Conservation (phyloP, 345 rosid genomes). For the Kernera saxatilis region DNA sequence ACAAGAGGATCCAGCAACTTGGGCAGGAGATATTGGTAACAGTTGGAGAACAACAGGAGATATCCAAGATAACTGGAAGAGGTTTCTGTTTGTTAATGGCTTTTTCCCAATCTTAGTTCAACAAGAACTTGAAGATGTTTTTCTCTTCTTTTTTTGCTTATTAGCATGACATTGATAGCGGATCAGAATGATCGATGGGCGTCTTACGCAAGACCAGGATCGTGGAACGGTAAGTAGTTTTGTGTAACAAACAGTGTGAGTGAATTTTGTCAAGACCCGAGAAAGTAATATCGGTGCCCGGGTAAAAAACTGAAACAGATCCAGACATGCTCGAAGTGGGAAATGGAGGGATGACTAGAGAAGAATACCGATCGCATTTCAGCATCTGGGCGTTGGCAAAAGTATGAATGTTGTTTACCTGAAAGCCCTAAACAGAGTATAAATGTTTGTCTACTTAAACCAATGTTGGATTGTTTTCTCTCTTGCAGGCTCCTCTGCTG, state of each 20-base stretch:
- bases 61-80: constrained; percentile 64
- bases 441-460: neutral
- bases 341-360: constrained; percentile 87
- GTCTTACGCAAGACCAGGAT: constrained; percentile 76
- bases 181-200: constrained; percentile 78
- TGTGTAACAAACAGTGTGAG: neutral
- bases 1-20: constrained; percentile 78
- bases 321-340: constrained; percentile 99
- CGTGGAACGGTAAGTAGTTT: constrained; percentile 70
- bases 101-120: neutral
- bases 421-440: neutral
- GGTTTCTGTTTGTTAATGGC: constrained; percentile 33
- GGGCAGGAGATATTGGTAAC: constrained; percentile 80
- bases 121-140: neutral
- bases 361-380: constrained; percentile 79
- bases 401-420: constrained; percentile 29
- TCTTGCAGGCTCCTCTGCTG: constrained; percentile 61
- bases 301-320: constrained; percentile 46
- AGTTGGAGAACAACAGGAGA: constrained; percentile 95
- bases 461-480: neutral
- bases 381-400: constrained; percentile 92
- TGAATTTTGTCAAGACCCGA: neutral
- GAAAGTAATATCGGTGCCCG: neutral
- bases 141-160: neutral
- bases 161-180: constrained; percentile 65